phyloP scores from a whole-genome alignment of 495 filamentous ascomycete genomes.

The Penicillium roqueforti region DNA sequence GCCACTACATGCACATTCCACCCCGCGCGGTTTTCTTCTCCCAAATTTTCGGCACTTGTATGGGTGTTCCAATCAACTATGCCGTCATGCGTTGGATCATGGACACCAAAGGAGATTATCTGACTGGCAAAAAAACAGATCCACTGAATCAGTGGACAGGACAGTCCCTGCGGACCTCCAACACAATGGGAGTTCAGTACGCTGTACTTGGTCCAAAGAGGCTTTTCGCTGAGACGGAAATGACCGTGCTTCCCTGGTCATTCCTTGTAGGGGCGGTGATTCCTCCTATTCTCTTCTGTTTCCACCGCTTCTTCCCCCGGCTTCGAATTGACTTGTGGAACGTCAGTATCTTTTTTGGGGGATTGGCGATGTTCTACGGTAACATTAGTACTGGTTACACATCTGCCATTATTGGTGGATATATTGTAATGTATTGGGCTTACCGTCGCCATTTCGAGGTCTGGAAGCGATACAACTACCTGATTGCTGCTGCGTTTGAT shows the following conservation, averaged over 20 bases:
- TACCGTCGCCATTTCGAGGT: constrained; percentile 50
- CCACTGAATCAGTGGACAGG: constrained; percentile 56
- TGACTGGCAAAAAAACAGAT: constrained; percentile 47
- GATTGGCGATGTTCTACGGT: constrained; percentile 33
- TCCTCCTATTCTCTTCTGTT: constrained; percentile 44
- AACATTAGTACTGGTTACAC: constrained; percentile 51
- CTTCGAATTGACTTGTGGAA: constrained; percentile 54
- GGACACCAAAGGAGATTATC: constrained; percentile 48
- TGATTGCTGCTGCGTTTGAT: constrained; percentile 54
- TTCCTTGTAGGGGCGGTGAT: constrained; percentile 52
- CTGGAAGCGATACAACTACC: constrained; percentile 55
- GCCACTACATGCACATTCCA: constrained; percentile 46
- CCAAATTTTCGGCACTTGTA: constrained; percentile 41
- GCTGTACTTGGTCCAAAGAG: constrained; percentile 51
- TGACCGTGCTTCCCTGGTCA: constrained; percentile 48
- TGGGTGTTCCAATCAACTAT: constrained; percentile 43
- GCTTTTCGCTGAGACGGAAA: constrained; percentile 49
- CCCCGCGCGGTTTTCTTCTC: constrained; percentile 41
- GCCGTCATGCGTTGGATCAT: constrained; percentile 46
- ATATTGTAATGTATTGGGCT: constrained; percentile 53
- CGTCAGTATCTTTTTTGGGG: constrained; percentile 49
- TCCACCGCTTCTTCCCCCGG: constrained; percentile 47
- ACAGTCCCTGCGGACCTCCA: constrained; percentile 39
- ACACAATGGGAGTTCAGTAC: constrained; percentile 53
- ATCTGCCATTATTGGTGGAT: constrained; percentile 53